Evolutionary conservation across 2,329 filamentous ascomycete genomes (phyloP).

Genomic region (Diaporthe batatas): DNA sequence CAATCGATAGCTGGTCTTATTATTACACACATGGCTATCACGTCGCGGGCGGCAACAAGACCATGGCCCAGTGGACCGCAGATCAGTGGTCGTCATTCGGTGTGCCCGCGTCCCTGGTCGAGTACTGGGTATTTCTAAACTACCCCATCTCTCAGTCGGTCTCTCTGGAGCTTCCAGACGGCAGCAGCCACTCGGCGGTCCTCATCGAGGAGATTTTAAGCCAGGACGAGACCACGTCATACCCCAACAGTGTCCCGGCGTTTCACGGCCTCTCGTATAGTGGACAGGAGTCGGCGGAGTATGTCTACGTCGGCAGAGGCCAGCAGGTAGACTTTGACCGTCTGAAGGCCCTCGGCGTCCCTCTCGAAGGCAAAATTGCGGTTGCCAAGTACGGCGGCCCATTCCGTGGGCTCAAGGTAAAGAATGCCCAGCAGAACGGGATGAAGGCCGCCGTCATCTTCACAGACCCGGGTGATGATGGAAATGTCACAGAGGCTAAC

Average conservation of each 20-base stretch:
- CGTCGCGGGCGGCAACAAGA: slow-evolving; percentile 53
- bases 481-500: slow-evolving; percentile 82
- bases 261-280: slow-evolving; percentile 96
- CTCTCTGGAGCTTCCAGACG: not conserved
- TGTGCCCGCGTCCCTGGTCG: slow-evolving; percentile 52
- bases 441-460: slow-evolving; percentile 90
- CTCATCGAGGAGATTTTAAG: slow-evolving; percentile 13
- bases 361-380: slow-evolving; percentile 86
- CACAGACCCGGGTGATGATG: slow-evolving; percentile 91
- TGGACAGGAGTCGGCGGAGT: slow-evolving; percentile 89
- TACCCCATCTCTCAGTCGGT: slow-evolving; percentile 69
- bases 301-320: slow-evolving; percentile 93
- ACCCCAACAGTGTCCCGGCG: slow-evolving; percentile 48
- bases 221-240: slow-evolving; percentile 24
- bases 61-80: slow-evolving; percentile 55
- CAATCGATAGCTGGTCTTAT: slow-evolving; percentile 54
- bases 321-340: slow-evolving; percentile 90
- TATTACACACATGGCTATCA: slow-evolving; percentile 57
- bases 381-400: slow-evolving; percentile 87
- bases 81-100: slow-evolving; percentile 55
- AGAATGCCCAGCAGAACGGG: slow-evolving; percentile 90
- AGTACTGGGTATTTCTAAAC: slow-evolving; percentile 72
- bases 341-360: slow-evolving; percentile 79
- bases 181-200: slow-evolving; percentile 13
- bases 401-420: slow-evolving; percentile 92